These are phyloP conservation scores for Garcileccinum viscosum DNA, from an alignment of 1,284 basidiomycete genomes.

Conservation along the genomic window DNA sequence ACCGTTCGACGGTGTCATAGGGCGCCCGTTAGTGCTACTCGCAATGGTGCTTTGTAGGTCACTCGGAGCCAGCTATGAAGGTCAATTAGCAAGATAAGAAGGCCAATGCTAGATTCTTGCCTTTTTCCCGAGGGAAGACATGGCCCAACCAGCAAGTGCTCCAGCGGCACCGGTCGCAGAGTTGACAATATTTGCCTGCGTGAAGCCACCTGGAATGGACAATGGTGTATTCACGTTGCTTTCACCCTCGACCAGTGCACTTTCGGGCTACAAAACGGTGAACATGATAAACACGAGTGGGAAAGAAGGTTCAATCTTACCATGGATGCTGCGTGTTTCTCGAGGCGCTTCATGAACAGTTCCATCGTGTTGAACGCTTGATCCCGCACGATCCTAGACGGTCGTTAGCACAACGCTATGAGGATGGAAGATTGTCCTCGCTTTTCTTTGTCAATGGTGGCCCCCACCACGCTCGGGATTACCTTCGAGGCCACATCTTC, in stretches of 20 bases:
- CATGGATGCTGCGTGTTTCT: slow-evolving; percentile 80
- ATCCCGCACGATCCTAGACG: slow-evolving; percentile 80
- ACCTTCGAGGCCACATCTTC: slow-evolving; percentile 92
- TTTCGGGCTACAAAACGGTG: slow-evolving; percentile 66
- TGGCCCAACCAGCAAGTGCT: slow-evolving; percentile 92
- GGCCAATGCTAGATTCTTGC: slow-evolving; percentile 39
- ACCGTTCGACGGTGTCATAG: slow-evolving; percentile 41
- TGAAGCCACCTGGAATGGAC: slow-evolving; percentile 42
- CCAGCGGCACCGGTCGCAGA: slow-evolving; percentile 90
- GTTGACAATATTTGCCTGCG: slow-evolving; percentile 72
- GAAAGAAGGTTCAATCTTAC: slow-evolving; percentile 46
- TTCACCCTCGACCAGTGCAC: slow-evolving; percentile 50
- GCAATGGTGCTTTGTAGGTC: slow-evolving; percentile 76
- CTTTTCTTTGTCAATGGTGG: slow-evolving; percentile 91
- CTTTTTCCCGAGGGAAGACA: slow-evolving; percentile 84
- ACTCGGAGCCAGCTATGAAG: slow-evolving; percentile 62
- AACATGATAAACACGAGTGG: neutral
- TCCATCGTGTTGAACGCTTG: slow-evolving; percentile 93
- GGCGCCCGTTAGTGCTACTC: slow-evolving; percentile 44
- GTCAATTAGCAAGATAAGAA: neutral
- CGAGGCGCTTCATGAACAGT: slow-evolving; percentile 84
- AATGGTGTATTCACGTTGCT: slow-evolving; percentile 38
- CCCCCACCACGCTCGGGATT: slow-evolving; percentile 82
- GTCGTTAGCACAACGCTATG: slow-evolving; percentile 10
- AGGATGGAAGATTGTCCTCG: slow-evolving; percentile 34